These are phyloP conservation scores for Medicago truncatula DNA, from an alignment of 306 rosid genomes.

Conservation along the genomic window MtrunA17r5.0-ANR NC_053044.1:25008501-25009000, in stretches of 20 bases:
- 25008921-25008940: no score
- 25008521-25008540: slow-evolving; percentile 50
- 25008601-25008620: slow-evolving; percentile 58
- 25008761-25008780: no score
- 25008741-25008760: not conserved
- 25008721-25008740: not conserved
- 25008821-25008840: no score
- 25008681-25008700: not conserved
- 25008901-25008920: no score
- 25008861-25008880: no score
- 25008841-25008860: no score
- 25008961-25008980: no score
- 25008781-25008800: no score
- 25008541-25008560: slow-evolving; percentile 51
- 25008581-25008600: slow-evolving; percentile 72
- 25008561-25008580: slow-evolving; percentile 53
- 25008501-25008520: slow-evolving; percentile 27
- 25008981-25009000: no score
- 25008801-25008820: no score
- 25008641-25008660: slow-evolving; percentile 40
- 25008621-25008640: slow-evolving; percentile 47
- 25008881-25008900: no score
- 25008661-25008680: slow-evolving; percentile 28
- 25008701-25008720: not conserved
- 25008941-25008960: no score